Evolutionary conservation across 176 grass and related monocot genomes (phyloP), one percentile per base, ranked within the genome.

Genomic region (Chloris gayana): DNA sequence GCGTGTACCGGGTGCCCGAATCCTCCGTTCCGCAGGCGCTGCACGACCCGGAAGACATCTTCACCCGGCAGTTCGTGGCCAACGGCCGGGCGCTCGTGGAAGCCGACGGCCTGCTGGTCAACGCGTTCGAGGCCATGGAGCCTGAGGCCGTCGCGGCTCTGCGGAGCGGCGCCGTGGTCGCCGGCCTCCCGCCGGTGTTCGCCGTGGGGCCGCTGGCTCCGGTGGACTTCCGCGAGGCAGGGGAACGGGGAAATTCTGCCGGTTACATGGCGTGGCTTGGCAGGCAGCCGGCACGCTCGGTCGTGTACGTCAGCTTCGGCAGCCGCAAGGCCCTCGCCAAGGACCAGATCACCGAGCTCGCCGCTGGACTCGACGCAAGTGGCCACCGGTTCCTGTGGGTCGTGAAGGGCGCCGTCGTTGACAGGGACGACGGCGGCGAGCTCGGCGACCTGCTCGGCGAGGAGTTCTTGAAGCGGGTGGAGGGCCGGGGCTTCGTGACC

Each of bases 321-420:
- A 97, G 85, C 85, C 87, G 91, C 2, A 92, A 88, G 13, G 72
- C 87, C 3, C 32, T 97, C 7, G 39, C 67, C 0, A 64, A 0
- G 64, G 87, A 86, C 7, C 94, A 92, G 80, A 80, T 90, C 17
- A 22, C 22, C 21, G 82, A 97, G 87, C 71, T 97, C 35, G 84
- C 89, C 3, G 32, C 21, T 3, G 94, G 94, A 29, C 61, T 94
- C 0, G 87, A 97, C 19, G 46, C 51, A 0, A 88, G 94, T 22
- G 85, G 91, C 1, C 73, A 62, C 69, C 81, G 85, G 44, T 97
- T 97, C 92, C 19, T 97, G 45, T 97, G 94, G 94, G 85, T 97
- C 12, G 87, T 97, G 15, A 94, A 94, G 72, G 75, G 75, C 44
- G 71, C 77, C 6, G 58, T 88, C 25, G 79, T 94, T 15, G 94